phyloP scores from a whole-genome alignment of 768 basidiomycete genomes.

The Porpolomopsis calyptriformis region DNA sequence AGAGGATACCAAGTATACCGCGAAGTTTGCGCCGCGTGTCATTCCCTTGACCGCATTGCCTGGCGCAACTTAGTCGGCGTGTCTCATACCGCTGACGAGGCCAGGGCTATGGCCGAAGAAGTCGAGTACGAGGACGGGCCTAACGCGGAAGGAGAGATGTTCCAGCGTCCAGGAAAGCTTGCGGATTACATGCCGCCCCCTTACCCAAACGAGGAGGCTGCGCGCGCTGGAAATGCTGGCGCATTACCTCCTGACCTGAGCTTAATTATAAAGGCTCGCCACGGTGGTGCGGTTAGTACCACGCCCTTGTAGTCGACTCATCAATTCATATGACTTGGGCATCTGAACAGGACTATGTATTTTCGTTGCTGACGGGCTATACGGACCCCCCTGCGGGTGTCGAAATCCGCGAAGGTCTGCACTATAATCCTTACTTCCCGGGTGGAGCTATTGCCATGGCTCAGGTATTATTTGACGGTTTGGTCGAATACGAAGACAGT shows the following conservation, averaged over 20 bases:
- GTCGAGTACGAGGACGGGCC: constrained; percentile 96
- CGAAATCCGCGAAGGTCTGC: constrained; percentile 93
- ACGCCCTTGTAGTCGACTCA: constrained; percentile 1
- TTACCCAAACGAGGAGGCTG: constrained; percentile 97
- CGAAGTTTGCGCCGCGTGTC: constrained; percentile 98
- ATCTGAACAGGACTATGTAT: constrained; percentile 77
- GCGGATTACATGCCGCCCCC: constrained; percentile 93
- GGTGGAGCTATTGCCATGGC: constrained; percentile 99
- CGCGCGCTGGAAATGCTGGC: constrained; percentile 87
- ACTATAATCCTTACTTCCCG: constrained; percentile 99
- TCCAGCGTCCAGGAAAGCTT: constrained; percentile 95
- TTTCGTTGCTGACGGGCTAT: constrained; percentile 94
- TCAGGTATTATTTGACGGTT: constrained; percentile 86
- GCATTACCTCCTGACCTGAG: constrained; percentile 95
- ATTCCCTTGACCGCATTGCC: constrained; percentile 97
- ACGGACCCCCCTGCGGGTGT: constrained; percentile 93
- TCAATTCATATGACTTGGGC: neutral
- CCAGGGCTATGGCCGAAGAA: constrained; percentile 87
- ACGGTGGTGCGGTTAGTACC: constrained; percentile 82
- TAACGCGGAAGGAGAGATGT: constrained; percentile 93
- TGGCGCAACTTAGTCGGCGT: constrained; percentile 99
- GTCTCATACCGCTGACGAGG: constrained; percentile 89
- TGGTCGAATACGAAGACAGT: constrained; percentile 88
- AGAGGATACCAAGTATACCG: constrained; percentile 96
- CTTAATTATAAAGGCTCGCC: constrained; percentile 95